These are phyloP conservation scores for Botrytis galanthina DNA, from an alignment of 2,329 filamentous ascomycete species.

Conservation along the genomic window DNA sequence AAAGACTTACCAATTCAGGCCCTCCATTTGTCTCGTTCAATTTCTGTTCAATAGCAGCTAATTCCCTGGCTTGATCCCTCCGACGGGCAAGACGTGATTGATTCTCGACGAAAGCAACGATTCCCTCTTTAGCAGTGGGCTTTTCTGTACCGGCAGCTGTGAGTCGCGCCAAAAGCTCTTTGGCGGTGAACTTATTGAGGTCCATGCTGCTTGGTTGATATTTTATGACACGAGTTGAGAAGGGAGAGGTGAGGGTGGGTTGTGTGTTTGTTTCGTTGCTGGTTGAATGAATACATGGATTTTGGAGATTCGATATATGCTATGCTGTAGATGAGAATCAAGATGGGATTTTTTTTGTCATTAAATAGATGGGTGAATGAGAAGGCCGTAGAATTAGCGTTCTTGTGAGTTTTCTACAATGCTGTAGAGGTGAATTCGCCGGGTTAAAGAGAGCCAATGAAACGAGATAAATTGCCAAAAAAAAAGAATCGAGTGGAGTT, in stretches of 20 bases:
- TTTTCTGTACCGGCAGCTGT: background rate
- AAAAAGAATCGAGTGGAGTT: background rate
- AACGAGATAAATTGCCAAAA: background rate
- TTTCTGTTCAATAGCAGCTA: background rate
- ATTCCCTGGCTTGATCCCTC: background rate
- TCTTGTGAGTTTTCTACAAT: background rate
- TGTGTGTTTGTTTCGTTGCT: background rate
- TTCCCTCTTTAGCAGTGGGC: background rate
- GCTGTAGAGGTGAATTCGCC: background rate
- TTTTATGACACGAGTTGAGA: too few species aligned
- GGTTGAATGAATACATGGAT: background rate
- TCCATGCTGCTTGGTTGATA: background rate
- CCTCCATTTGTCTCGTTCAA: background rate
- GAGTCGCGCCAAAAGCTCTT: background rate
- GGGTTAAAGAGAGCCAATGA: background rate
- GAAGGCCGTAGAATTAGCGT: background rate
- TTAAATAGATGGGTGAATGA: background rate
- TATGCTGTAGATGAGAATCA: background rate
- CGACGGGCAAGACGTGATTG: too few species aligned
- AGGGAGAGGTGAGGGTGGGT: rapidly evolving
- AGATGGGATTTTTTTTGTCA: background rate
- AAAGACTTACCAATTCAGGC: background rate
- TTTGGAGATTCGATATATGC: background rate
- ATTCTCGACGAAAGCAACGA: background rate
- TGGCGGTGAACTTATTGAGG: background rate